A percentile compares a stretch with the other conserved stretches of the same genome.
Evolutionary conservation across 2,329 filamentous ascomycete genomes (phyloP).

Genomic region (Fusarium anguioides): DNA sequence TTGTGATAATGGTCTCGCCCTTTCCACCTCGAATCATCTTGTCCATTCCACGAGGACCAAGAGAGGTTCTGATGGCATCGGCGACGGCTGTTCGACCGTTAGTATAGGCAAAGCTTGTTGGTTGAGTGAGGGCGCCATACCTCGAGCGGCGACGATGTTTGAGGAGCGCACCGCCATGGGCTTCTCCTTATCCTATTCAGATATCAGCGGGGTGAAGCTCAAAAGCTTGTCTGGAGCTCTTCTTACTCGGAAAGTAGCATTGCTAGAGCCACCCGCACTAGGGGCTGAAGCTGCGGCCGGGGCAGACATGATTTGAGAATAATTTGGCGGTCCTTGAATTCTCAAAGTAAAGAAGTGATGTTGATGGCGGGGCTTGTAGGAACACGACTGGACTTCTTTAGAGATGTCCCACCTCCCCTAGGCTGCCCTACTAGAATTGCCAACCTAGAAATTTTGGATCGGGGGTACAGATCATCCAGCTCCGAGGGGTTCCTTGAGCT

Average conservation of each 20-base stretch:
- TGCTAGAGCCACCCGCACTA: slow-evolving; percentile 55
- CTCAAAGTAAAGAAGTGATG: slow-evolving; percentile 42
- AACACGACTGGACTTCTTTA: slow-evolving; percentile 48
- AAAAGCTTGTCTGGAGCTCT: slow-evolving; percentile 48
- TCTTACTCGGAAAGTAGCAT: slow-evolving; percentile 68
- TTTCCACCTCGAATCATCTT: slow-evolving; percentile 99
- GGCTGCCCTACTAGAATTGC: slow-evolving; percentile 52
- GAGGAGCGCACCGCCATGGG: slow-evolving; percentile 94
- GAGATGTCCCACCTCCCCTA: slow-evolving; percentile 53
- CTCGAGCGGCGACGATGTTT: slow-evolving; percentile 97
- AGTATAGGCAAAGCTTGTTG: slow-evolving; percentile 18
- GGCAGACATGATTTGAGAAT: slow-evolving; percentile 57
- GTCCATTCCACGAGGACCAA: slow-evolving; percentile 97
- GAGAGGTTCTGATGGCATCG: slow-evolving; percentile 95
- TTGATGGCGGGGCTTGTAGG: slow-evolving; percentile 49
- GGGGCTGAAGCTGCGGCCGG: slow-evolving; percentile 49
- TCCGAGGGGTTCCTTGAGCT: slow-evolving; percentile 47
- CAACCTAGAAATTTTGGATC: slow-evolving; percentile 55
- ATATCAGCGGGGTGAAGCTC: slow-evolving; percentile 54
- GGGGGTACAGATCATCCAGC: slow-evolving; percentile 55
- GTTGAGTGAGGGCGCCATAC: slow-evolving; percentile 59
- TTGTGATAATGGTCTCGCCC: slow-evolving; percentile 98
- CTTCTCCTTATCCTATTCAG: slow-evolving; percentile 87
- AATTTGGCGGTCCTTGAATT: slow-evolving; percentile 38
- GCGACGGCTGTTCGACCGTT: slow-evolving; percentile 76